Evolutionary conservation across 177 flowering plant genomes (phyloP).

Genomic region (Vitis hybrid): DNA sequence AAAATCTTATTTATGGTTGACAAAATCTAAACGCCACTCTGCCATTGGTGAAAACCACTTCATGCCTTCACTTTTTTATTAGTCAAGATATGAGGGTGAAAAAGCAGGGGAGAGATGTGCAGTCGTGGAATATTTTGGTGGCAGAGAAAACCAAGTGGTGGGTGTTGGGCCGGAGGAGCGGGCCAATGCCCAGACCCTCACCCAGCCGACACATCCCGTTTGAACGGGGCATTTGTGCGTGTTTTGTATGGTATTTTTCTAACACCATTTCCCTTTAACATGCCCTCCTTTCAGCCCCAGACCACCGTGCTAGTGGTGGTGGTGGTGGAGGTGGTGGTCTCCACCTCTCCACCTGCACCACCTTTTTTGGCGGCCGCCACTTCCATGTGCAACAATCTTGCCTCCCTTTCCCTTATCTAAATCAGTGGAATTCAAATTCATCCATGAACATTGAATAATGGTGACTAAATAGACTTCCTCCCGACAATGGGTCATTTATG

Average conservation of each 20-base stretch:
- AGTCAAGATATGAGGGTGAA: neutral
- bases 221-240: conserved; percentile 21
- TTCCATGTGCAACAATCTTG: neutral
- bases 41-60: conserved; percentile 10
- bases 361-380: conserved; percentile 1
- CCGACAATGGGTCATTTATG: no score
- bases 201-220: conserved; percentile 46
- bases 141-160: conserved; percentile 1
- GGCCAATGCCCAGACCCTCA: conserved; percentile 21
- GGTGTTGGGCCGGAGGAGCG: conserved; percentile 6
- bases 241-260: conserved; percentile 18
- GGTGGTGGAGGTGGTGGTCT: neutral
- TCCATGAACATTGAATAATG: no score
- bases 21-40: conserved; percentile 13
- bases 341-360: conserved; percentile 16
- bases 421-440: no score
- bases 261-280: conserved; percentile 19
- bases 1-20: conserved; percentile 15
- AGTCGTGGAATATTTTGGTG: neutral
- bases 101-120: neutral
- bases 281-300: conserved; percentile 1
- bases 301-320: conserved; percentile 1
- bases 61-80: neutral
- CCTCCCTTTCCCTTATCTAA: no score
- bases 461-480: no score